Percentiles rank a stretch among this genome's conserved stretches.
These are phyloP conservation scores for Calonectria pteridis DNA, from an alignment of 2,329 filamentous ascomycete species.

Conservation along the genomic window DNA sequence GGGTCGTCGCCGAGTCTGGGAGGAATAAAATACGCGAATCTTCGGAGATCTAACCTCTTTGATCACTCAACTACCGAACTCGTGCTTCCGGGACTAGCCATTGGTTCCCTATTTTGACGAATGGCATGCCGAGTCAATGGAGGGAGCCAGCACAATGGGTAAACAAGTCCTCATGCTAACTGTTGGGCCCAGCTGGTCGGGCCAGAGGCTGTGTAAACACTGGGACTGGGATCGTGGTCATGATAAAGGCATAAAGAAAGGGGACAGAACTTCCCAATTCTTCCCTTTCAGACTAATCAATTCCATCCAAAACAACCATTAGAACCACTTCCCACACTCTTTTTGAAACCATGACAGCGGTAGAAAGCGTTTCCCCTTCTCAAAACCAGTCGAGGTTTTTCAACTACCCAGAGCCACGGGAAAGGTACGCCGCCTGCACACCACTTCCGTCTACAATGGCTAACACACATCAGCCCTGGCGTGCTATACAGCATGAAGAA, in stretches of 20 bases:
- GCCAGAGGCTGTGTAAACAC: not conserved
- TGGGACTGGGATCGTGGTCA: no score
- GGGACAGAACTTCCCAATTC: no score
- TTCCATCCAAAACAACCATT: not conserved
- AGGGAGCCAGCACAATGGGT: not conserved
- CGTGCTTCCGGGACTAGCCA: not conserved
- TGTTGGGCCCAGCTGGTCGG: no score
- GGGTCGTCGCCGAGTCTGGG: not conserved
- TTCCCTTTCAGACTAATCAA: no score
- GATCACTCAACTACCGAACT: not conserved
- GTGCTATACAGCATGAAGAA: not conserved
- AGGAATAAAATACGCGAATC: not conserved
- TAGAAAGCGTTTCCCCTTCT: not conserved
- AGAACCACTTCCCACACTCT: not conserved
- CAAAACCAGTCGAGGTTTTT: not conserved
- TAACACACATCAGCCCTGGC: not conserved
- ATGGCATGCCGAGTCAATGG: not conserved
- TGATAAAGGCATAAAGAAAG: not conserved
- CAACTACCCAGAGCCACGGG: conserved; percentile 12
- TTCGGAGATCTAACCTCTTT: conserved; percentile 3
- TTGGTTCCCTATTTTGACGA: not conserved
- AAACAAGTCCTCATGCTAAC: not conserved
- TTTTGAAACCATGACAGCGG: not conserved
- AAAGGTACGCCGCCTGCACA: not conserved
- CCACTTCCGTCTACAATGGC: not conserved